Evolutionary conservation across 306 rosid species (phyloP).

Genomic region (Prunus dulcis): DNA sequence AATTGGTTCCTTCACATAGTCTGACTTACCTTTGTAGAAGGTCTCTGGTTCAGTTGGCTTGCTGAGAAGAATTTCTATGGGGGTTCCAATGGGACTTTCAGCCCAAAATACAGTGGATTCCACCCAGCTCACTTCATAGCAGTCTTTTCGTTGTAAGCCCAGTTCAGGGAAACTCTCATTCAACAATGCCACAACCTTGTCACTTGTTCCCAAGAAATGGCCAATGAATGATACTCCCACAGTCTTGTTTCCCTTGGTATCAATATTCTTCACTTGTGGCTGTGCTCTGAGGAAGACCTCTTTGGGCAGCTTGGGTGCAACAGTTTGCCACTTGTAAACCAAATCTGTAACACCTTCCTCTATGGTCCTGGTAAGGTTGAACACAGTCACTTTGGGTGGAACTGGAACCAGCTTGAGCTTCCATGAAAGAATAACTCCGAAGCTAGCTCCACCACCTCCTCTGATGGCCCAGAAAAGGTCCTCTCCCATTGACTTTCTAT

Average conservation of each 20-base stretch:
- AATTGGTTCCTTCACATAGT: constrained; percentile 19
- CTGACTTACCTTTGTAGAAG: constrained; percentile 3
- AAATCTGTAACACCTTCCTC: constrained; percentile 46
- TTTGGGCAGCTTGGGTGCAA: constrained; percentile 11
- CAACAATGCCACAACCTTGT: neutral
- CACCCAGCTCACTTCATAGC: constrained; percentile 15
- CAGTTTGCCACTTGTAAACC: constrained; percentile 15
- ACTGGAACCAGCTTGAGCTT: constrained; percentile 54
- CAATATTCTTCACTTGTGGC: neutral
- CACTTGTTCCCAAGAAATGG: neutral
- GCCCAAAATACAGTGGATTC: constrained; percentile 6
- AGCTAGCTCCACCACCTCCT: constrained; percentile 75
- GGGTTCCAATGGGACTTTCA: neutral
- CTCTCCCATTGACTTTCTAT: constrained; percentile 64
- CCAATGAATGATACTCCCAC: constrained; percentile 3
- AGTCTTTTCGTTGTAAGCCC: neutral
- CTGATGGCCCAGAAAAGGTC: constrained; percentile 74
- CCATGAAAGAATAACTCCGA: constrained; percentile 59
- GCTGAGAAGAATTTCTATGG: neutral
- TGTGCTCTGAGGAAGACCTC: constrained; percentile 17
- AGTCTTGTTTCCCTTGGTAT: neutral
- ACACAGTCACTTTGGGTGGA: constrained; percentile 57
- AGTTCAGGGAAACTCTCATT: constrained; percentile 3
- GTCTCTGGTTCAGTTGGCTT: neutral
- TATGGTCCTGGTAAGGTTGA: constrained; percentile 32